Evolutionary conservation across 495 filamentous ascomycete genomes (phyloP).

Genomic region (Penicillium manginii): DNA sequence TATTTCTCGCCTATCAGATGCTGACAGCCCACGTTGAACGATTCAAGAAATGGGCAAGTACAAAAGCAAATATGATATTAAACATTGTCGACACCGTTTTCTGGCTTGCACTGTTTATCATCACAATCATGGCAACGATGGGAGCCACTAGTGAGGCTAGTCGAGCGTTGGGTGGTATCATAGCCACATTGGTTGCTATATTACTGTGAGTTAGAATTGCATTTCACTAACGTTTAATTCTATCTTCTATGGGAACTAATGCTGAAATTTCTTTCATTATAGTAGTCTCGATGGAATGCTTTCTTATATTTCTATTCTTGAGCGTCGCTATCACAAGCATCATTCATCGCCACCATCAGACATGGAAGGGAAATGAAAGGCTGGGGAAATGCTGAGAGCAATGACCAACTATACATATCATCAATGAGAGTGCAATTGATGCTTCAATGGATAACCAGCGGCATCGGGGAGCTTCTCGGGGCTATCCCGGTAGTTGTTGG

Average conservation of each 20-base stretch:
- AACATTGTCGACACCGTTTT: slow-evolving; percentile 37
- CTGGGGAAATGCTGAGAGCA: no score
- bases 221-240: background rate
- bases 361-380: no score
- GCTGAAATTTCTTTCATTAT: background rate
- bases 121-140: slow-evolving; percentile 22
- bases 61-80: slow-evolving; percentile 33
- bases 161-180: slow-evolving; percentile 25
- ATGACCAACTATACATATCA: background rate
- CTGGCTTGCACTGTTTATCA: slow-evolving; percentile 37
- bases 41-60: slow-evolving; percentile 35
- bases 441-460: slow-evolving; percentile 12
- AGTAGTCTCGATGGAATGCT: background rate
- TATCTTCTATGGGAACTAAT: background rate
- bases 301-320: background rate
- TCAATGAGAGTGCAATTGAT: slow-evolving; percentile 1
- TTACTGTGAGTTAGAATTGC: slow-evolving; percentile 22
- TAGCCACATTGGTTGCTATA: slow-evolving; percentile 19
- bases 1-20: slow-evolving; percentile 41
- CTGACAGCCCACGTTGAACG: slow-evolving; percentile 25
- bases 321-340: background rate
- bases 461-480: slow-evolving; percentile 32
- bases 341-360: background rate
- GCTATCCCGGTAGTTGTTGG: slow-evolving; percentile 32
- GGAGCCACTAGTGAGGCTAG: slow-evolving; percentile 18